These are phyloP conservation scores for Elaeagnus macrophylla DNA, from an alignment of 306 rosid genomes.

Conservation along the genomic window DNA sequence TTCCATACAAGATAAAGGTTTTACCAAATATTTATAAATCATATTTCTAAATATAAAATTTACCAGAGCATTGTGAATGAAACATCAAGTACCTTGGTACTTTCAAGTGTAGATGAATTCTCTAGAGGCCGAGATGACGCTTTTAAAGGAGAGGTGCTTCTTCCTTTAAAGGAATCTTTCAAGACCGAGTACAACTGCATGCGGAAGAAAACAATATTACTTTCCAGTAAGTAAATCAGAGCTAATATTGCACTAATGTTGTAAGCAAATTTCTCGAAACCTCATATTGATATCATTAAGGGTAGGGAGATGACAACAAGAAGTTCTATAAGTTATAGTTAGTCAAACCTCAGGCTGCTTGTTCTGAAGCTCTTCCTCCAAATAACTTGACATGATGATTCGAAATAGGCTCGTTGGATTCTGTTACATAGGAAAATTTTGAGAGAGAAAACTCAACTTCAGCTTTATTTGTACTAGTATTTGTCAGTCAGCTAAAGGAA, in stretches of 20 bases:
- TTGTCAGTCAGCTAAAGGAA: not conserved
- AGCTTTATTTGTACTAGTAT: not conserved
- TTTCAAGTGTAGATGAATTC: conserved; percentile 25
- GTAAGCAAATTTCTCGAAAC: too few species aligned
- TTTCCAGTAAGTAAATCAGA: too few species aligned
- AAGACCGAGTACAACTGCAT: conserved; percentile 29
- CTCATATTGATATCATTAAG: too few species aligned
- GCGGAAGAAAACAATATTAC: conserved; percentile 1
- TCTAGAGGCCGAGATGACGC: conserved; percentile 23
- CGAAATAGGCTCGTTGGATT: conserved; percentile 41
- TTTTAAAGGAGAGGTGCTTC: conserved; percentile 19
- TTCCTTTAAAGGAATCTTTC: conserved; percentile 32
- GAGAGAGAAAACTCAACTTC: conserved; percentile 2
- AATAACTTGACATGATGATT: conserved; percentile 43
- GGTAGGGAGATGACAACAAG: too few species aligned
- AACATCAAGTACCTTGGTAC: conserved; percentile 34
- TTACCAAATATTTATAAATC: too few species aligned
- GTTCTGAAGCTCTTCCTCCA: conserved; percentile 39
- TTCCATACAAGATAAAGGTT: too few species aligned
- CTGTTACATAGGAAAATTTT: conserved; percentile 27
- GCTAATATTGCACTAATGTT: too few species aligned
- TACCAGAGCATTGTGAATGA: not conserved
- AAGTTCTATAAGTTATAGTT: too few species aligned
- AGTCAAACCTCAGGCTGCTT: conserved; percentile 50
- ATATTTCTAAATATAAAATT: not conserved